These are phyloP conservation scores for Nakazawaea wickerhamii DNA, from an alignment of 805 yeast species.

Conservation along the genomic window DNA sequence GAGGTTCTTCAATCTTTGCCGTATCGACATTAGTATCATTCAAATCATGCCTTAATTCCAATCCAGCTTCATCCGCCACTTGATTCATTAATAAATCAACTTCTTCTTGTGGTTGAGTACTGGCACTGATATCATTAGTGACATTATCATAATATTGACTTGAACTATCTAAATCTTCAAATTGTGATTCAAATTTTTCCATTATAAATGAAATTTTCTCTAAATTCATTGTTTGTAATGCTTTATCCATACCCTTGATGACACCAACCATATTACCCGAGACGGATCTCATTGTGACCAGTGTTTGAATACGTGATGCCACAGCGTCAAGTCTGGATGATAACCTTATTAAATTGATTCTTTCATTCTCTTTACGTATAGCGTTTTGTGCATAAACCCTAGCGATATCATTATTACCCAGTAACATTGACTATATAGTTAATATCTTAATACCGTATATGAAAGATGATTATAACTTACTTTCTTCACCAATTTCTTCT, in stretches of 20 bases:
- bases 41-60: slow-evolving; percentile 84
- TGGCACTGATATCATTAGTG: slow-evolving; percentile 82
- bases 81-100: slow-evolving; percentile 87
- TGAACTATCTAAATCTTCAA: slow-evolving; percentile 92
- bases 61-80: slow-evolving; percentile 96
- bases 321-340: slow-evolving; percentile 94
- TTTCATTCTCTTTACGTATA: slow-evolving; percentile 83
- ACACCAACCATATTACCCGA: slow-evolving; percentile 92
- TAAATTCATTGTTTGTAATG: slow-evolving; percentile 91
- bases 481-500: slow-evolving; percentile 84
- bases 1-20: slow-evolving; percentile 34
- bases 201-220: slow-evolving; percentile 89
- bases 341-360: slow-evolving; percentile 71
- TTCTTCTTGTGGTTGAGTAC: slow-evolving; percentile 89
- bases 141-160: slow-evolving; percentile 91
- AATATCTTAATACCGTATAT: too few species aligned
- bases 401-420: slow-evolving; percentile 89
- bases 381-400: slow-evolving; percentile 94
- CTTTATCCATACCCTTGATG: slow-evolving; percentile 93
- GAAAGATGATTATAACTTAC: slow-evolving; percentile 24
- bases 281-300: slow-evolving; percentile 94
- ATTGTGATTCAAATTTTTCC: slow-evolving; percentile 96
- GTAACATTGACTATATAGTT: slow-evolving; percentile 58
- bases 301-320: slow-evolving; percentile 93
- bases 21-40: slow-evolving; percentile 54